Evolutionary conservation across 1,284 basidiomycete species (phyloP).

Genomic region (Pisolithus thermaeus): DNA sequence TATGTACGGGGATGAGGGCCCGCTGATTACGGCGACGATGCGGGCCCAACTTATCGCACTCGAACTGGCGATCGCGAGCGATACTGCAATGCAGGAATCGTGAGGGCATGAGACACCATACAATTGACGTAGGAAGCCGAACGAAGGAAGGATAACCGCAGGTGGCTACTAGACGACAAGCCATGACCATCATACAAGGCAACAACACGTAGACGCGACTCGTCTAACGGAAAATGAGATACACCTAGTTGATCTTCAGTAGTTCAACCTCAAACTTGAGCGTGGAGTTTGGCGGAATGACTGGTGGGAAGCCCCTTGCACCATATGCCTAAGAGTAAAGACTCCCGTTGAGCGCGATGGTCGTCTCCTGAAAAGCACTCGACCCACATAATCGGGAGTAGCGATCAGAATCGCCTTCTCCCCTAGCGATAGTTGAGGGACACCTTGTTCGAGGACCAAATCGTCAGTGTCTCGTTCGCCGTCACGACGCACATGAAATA

Average conservation of each 20-base stretch:
- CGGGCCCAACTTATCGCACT: too few species aligned
- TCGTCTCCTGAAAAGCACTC: background rate
- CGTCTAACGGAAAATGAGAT: conserved; percentile 6
- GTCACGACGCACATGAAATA: conserved; percentile 16
- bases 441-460: conserved; percentile 39
- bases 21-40: too few species aligned
- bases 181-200: conserved; percentile 12
- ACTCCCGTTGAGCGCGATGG: conserved; percentile 1
- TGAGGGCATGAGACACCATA: conserved; percentile 10
- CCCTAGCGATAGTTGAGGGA: conserved; percentile 71
- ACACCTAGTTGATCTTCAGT: conserved; percentile 55
- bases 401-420: conserved; percentile 69
- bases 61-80: too few species aligned
- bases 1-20: too few species aligned
- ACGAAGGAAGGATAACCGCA: conserved; percentile 14
- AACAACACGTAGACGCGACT: too few species aligned
- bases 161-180: conserved; percentile 7
- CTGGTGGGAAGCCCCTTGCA: conserved; percentile 67
- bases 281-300: conserved; percentile 74
- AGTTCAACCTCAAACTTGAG: conserved; percentile 82
- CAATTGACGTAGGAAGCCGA: conserved; percentile 14
- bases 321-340: conserved; percentile 54
- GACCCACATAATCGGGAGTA: conserved; percentile 63
- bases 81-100: too few species aligned
- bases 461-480: conserved; percentile 2